Conservation (phyloP, 495 filamentous ascomycete species). For the Evernia prunastri region DNA sequence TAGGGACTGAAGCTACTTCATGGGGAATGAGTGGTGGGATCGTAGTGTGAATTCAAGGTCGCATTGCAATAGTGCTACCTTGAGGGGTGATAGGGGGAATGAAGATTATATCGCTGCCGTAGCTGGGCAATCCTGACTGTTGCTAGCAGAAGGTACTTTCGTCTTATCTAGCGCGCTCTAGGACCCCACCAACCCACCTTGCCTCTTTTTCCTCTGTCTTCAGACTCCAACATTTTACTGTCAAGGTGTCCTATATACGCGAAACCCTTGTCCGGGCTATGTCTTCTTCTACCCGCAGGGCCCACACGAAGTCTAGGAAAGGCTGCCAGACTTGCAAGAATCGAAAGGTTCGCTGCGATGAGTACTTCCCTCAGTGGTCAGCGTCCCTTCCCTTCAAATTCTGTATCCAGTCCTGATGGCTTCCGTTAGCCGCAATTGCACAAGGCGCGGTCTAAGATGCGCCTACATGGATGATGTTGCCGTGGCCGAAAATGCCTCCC, state of each 20-base stretch:
- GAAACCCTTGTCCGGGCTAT: background rate
- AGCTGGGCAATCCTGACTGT: too few species aligned
- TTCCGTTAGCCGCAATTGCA: background rate
- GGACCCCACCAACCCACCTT: background rate
- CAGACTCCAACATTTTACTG: background rate
- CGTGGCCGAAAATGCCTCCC: background rate
- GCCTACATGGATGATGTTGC: background rate
- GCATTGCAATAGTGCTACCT: background rate
- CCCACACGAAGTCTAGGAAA: background rate
- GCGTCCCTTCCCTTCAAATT: background rate
- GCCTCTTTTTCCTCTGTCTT: background rate
- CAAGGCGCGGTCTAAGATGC: slow-evolving; percentile 1
- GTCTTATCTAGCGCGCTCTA: background rate
- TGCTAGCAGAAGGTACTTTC: too few species aligned
- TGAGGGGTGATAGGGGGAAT: background rate
- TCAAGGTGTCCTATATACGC: background rate
- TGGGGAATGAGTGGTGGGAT: background rate
- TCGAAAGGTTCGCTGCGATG: background rate
- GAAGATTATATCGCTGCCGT: too few species aligned
- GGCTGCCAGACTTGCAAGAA: slow-evolving; percentile 2
- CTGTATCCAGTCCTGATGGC: background rate
- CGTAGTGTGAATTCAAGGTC: background rate
- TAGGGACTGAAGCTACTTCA: background rate
- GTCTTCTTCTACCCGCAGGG: background rate
- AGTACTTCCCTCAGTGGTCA: slow-evolving; percentile 1